A percentile compares a stretch with the other conserved stretches of the same genome.
Conservation (phyloP, 768 basidiomycete genomes). For the Termitomyces sp. region DNA sequence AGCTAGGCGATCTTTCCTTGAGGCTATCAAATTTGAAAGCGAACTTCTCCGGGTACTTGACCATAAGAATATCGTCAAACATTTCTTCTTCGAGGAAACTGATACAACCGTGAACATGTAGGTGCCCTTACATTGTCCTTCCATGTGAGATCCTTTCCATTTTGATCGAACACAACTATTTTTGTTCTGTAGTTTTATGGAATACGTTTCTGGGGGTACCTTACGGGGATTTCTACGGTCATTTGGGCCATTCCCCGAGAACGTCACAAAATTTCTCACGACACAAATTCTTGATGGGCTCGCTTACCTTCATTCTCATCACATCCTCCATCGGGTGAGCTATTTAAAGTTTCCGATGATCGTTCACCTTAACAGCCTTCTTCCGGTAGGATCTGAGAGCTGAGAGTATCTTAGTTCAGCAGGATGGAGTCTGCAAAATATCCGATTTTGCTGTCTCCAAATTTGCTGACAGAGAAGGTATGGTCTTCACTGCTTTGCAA, state of each 20-base stretch:
- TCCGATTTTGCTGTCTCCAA: constrained; percentile 97
- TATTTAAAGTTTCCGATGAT: background rate
- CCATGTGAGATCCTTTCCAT: background rate
- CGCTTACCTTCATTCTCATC: constrained; percentile 85
- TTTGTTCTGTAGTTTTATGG: constrained; percentile 70
- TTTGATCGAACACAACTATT: background rate
- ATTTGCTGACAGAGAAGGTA: constrained; percentile 74
- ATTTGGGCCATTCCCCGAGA: constrained; percentile 86
- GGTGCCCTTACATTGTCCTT: constrained; percentile 25
- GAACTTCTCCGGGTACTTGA: constrained; percentile 93
- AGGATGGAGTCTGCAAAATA: constrained; percentile 88
- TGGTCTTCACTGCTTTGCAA: constrained; percentile 88
- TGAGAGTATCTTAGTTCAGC: constrained; percentile 94
- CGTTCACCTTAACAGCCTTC: background rate
- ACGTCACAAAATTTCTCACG: constrained; percentile 87
- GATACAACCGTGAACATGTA: constrained; percentile 85
- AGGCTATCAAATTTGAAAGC: constrained; percentile 88
- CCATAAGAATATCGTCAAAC: constrained; percentile 94
- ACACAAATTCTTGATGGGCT: constrained; percentile 86
- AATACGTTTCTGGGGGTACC: constrained; percentile 97
- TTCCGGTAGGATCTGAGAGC: constrained; percentile 79
- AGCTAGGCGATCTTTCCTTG: constrained; percentile 85
- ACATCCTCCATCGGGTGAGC: constrained; percentile 84
- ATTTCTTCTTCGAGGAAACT: constrained; percentile 90
- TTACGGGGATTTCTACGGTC: constrained; percentile 80